phyloP scores from a whole-genome alignment of 768 basidiomycete genomes.

The Termitomyces sp. region DNA sequence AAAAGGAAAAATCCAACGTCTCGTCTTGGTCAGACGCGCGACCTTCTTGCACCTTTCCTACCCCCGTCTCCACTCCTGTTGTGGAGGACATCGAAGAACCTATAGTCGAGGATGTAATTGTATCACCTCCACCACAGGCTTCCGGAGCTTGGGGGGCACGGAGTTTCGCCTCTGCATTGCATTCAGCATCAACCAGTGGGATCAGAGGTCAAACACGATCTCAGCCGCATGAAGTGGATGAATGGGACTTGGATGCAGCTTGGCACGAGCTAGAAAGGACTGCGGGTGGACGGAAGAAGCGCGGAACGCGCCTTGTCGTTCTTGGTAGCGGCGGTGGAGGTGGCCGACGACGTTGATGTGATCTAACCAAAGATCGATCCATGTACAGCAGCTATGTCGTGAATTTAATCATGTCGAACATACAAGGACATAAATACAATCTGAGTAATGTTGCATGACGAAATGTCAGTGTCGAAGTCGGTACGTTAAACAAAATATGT shows the following conservation, averaged over 20 bases:
- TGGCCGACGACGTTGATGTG: conserved; percentile 34
- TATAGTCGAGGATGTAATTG: conserved; percentile 17
- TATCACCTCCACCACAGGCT: conserved; percentile 13
- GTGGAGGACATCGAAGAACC: conserved; percentile 19
- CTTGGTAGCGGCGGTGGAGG: conserved; percentile 61
- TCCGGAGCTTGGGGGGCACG: conserved; percentile 72
- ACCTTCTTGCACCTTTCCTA: conserved; percentile 13
- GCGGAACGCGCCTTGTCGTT: conserved; percentile 61
- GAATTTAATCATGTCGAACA: conserved; percentile 5
- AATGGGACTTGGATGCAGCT: conserved; percentile 73
- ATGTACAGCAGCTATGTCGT: conserved; percentile 11
- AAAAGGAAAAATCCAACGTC: conserved; percentile 46
- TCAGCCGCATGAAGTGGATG: conserved; percentile 40
- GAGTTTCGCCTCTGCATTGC: conserved; percentile 78
- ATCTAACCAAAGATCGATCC: background rate
- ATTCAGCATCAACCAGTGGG: conserved; percentile 33
- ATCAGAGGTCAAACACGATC: conserved; percentile 21
- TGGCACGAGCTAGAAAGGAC: conserved; percentile 78
- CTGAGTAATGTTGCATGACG: conserved; percentile 10
- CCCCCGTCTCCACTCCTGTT: conserved; percentile 16
- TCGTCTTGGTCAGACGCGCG: conserved; percentile 11
- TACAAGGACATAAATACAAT: conserved; percentile 14
- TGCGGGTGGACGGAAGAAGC: conserved; percentile 51
- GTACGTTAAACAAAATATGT: background rate
- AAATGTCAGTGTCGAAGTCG: conserved; percentile 2